Evolutionary conservation across 768 basidiomycete species (phyloP), one percentile per base, ranked within the genome.

Genomic region (Xerocomus spinulosus): DNA sequence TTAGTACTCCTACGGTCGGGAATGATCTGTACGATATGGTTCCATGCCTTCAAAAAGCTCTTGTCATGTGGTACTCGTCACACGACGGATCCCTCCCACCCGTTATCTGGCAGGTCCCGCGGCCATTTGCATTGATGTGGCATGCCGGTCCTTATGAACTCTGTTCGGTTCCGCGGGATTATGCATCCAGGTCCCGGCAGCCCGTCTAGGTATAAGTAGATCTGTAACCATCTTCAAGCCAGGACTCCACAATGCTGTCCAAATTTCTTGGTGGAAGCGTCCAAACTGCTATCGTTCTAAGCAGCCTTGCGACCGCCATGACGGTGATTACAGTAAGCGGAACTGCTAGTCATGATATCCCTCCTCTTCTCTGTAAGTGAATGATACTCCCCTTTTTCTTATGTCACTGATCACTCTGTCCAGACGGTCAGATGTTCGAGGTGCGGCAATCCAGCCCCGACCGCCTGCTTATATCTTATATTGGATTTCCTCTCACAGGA

Each of bases 361-460:
- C 80, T 6, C 70, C 72, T 1, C 73, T 77, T 4, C 58, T 81
- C 33, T 80, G 80, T 80, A 54, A 53, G 77, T 8, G 4, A 25
- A 15, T 26, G 8, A 10, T 9, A 37, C 12, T 5, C 17, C 18
- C 18, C 39, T 18, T 17, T 41, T 26, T n/a, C n/a, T 30, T 36
- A 40, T 25, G 15, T 40, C 10, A 12, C 25, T 53, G 20, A 51
- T 35, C 18, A 15, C n/a, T 26, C 9, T 23, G 9, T n/a, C 3
- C 46, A 80, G 79, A 71, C 55, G 79, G 79, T 7, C 69, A 75
- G 47, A 82, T 82, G 79, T 83, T 78, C 40, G 82, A 84, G 70
- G 81, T 75, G 54, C 40, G 61, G 39, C 24, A 35, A 34, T 39
- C 33, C 34, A 9, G 29, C 33, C 33, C 28, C 6, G 14, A 41